Percentiles rank a stretch among this genome's conserved stretches.
phyloP scores from a whole-genome alignment of 352 stramenopile genomes.

The Globisporangium nagaii region DNA sequence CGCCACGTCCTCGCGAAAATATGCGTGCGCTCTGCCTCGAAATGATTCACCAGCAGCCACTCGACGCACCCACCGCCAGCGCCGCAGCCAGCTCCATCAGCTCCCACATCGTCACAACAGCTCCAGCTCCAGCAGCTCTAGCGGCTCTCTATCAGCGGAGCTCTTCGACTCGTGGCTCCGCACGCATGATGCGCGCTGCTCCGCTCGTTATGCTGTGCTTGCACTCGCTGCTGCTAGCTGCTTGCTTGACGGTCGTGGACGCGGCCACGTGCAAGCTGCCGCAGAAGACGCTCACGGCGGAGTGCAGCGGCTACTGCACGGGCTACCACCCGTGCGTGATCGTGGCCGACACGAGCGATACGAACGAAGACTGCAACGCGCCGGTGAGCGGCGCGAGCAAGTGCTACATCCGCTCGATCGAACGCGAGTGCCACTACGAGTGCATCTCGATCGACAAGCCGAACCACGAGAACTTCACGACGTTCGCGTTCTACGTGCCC shows the following conservation, averaged over 20 bases:
- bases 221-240: background rate
- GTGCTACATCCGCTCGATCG: slow-evolving; percentile 13
- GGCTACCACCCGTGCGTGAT: slow-evolving; percentile 12
- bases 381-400: slow-evolving; percentile 5
- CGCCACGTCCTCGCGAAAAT: too few relatives aligned
- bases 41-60: too few relatives aligned
- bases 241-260: too few relatives aligned
- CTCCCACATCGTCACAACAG: too few relatives aligned
- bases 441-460: slow-evolving; percentile 25
- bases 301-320: slow-evolving; percentile 9
- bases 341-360: slow-evolving; percentile 2
- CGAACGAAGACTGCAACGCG: background rate
- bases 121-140: too few relatives aligned
- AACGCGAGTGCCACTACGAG: slow-evolving; percentile 35
- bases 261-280: slow-evolving; percentile 1
- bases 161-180: background rate
- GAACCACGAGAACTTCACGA: slow-evolving; percentile 23
- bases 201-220: background rate
- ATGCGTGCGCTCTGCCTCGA: too few relatives aligned
- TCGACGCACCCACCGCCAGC: too few relatives aligned
- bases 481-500: slow-evolving; percentile 52
- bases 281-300: slow-evolving; percentile 9
- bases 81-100: too few relatives aligned
- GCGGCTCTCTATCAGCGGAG: background rate
- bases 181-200: background rate